A percentile compares a stretch with the other conserved stretches of the same genome.
Conservation (phyloP, 495 filamentous ascomycete species). For the Penicillium samsonianum region DNA sequence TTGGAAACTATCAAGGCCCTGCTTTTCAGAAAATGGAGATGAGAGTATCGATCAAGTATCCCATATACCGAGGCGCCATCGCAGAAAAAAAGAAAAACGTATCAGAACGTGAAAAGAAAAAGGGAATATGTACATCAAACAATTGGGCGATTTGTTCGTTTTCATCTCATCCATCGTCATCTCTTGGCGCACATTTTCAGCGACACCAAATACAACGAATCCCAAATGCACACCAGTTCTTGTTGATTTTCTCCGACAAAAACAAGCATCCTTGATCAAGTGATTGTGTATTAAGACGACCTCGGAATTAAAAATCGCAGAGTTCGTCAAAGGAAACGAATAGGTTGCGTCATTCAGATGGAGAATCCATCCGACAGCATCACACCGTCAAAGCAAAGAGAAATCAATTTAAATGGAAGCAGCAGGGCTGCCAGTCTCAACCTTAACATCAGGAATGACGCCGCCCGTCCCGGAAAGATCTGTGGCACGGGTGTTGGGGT, state of each 20-base stretch:
- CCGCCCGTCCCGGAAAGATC: slow-evolving; percentile 72
- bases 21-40: slow-evolving; percentile 24
- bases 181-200: slow-evolving; percentile 3
- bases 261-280: slow-evolving; percentile 24
- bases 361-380: slow-evolving; percentile 3
- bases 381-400: background rate
- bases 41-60: slow-evolving; percentile 33
- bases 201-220: background rate
- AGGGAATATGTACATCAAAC: slow-evolving; percentile 36
- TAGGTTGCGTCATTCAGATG: slow-evolving; percentile 7
- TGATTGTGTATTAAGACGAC: slow-evolving; percentile 19
- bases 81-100: slow-evolving; percentile 26
- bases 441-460: slow-evolving; percentile 55
- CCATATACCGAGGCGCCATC: slow-evolving; percentile 34
- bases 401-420: slow-evolving; percentile 31
- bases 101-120: slow-evolving; percentile 16
- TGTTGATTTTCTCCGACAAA: background rate
- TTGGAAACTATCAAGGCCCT: slow-evolving; percentile 34
- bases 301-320: slow-evolving; percentile 13
- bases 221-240: background rate
- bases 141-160: slow-evolving; percentile 33
- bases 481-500: slow-evolving; percentile 68
- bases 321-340: slow-evolving; percentile 15
- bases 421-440: slow-evolving; percentile 39
- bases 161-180: slow-evolving; percentile 12